Evolutionary conservation across 2,329 filamentous ascomycete species (phyloP), one percentile per base, ranked within the genome.

Genomic region (Neoascochyta sp.): DNA sequence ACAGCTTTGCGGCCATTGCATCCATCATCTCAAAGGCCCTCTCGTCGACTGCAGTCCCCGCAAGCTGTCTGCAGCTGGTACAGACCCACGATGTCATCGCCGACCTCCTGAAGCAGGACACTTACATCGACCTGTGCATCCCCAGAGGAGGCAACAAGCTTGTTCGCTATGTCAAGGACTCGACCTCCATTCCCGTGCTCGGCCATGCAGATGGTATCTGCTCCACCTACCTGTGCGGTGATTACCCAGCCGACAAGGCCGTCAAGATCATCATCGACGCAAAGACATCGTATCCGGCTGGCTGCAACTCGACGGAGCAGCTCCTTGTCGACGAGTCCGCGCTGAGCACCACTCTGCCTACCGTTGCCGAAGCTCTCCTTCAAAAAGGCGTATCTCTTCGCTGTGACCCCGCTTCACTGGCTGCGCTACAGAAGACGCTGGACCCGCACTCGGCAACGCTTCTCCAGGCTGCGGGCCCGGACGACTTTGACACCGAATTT

Each of bases 191-290:
- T 50, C 92, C 92, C 2, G 92, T 98, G 1, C 78, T 98, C 14
- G 92, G 92, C 41, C 92, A 98, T 60, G 92, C 92, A 14, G 92
- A 98, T 60, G 92, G 92, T 19, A 75, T 96, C 35, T 98, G 92
- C 68, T 77, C 80, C 41, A 79, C 87, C 41, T 98, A 92, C 64
- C 73, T 98, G 29, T 84, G 92, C 52, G 71, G 73, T 8, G 85
- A 87, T 35, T 89, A 86, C 26, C 82, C 93, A 50, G 65, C 72
- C 21, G 67, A 74, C 23, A 81, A 86, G 66, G 86, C 87, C 9
- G 74, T 76, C 12, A 78, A 78, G 40, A 83, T 95, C 32, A 70
- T 96, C 26, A 72, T 95, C 32, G 92, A 98, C 66, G 84, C 90
- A 25, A 98, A 98, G 68, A 88, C 85, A 15, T 85, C 83, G 63